These are phyloP conservation scores for Flaveria floridana DNA, from an alignment of 140 eudicot genomes.

Conservation along the genomic window DNA sequence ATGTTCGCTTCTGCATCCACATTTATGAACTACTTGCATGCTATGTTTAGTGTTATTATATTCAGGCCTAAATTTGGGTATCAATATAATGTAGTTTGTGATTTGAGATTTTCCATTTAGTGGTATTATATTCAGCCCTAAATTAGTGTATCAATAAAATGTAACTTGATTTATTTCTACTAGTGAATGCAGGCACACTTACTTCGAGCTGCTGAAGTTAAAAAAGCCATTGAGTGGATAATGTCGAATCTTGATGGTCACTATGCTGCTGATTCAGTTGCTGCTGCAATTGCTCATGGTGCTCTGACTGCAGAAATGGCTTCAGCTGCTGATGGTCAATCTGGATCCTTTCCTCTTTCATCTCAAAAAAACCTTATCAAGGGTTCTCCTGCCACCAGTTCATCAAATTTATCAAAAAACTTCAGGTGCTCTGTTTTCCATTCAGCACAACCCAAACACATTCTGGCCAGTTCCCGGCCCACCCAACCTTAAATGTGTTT, in stretches of 20 bases:
- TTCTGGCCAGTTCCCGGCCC: background rate
- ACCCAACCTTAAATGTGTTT: constrained; percentile 5
- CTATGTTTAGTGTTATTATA: too few relatives aligned
- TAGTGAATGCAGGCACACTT: constrained; percentile 99
- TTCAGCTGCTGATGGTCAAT: constrained; percentile 46
- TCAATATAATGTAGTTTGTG: constrained; percentile 32
- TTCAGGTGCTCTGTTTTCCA: constrained; percentile 59
- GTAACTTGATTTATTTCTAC: constrained; percentile 72
- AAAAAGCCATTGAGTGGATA: constrained; percentile 92
- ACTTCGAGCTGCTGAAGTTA: constrained; percentile 85
- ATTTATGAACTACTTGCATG: too few relatives aligned
- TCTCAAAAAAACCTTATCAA: constrained; percentile 44
- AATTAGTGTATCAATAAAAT: constrained; percentile 33
- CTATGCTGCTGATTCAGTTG: constrained; percentile 95
- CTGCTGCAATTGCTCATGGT: constrained; percentile 97
- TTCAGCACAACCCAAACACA: background rate
- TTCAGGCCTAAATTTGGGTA: constrained; percentile 11
- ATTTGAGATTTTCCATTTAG: background rate
- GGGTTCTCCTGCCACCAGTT: constrained; percentile 47
- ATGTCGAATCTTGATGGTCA: constrained; percentile 89
- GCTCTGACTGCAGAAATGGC: constrained; percentile 67
- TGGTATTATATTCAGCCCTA: constrained; percentile 3
- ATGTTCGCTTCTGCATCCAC: too few relatives aligned
- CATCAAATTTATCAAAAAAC: constrained; percentile 67
- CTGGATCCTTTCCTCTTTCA: constrained; percentile 47